Evolutionary conservation across 2,329 filamentous ascomycete genomes (phyloP).

Genomic region (Nothopassalora personata): DNA sequence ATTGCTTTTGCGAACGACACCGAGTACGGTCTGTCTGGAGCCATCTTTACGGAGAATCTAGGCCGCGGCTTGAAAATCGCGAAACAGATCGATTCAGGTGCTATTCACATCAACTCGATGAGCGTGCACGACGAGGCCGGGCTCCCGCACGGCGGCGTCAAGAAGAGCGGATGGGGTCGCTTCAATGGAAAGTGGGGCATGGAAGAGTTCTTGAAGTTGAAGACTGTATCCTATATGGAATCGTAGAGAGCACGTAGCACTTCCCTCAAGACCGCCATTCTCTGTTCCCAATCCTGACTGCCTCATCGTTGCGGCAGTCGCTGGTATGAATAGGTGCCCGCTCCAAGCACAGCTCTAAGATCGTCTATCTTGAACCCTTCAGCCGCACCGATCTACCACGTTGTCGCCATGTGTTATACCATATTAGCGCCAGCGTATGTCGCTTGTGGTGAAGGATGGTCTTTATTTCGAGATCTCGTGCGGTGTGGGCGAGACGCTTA

Average conservation of each 20-base stretch:
- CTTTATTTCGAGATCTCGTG: background rate
- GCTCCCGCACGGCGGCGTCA: slow-evolving; percentile 47
- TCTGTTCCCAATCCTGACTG: background rate
- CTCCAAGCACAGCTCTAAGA: background rate
- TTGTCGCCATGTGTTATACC: background rate
- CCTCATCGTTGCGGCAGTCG: too few species aligned
- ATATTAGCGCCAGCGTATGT: background rate
- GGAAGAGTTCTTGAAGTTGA: slow-evolving; percentile 19
- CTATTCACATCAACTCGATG: slow-evolving; percentile 50
- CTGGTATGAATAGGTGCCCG: background rate
- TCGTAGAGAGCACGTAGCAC: background rate
- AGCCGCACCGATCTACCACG: background rate
- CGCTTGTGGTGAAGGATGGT: background rate
- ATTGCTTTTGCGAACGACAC: slow-evolving; percentile 72
- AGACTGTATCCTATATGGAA: slow-evolving; percentile 28
- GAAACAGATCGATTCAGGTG: slow-evolving; percentile 54
- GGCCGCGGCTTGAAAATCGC: slow-evolving; percentile 40
- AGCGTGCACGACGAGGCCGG: slow-evolving; percentile 46
- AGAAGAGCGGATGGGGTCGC: slow-evolving; percentile 42
- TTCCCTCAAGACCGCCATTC: too few species aligned
- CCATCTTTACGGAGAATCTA: slow-evolving; percentile 69
- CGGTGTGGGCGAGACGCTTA: background rate
- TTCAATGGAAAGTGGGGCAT: slow-evolving; percentile 19
- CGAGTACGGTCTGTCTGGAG: slow-evolving; percentile 66
- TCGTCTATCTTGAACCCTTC: background rate